These are phyloP conservation scores for Pseudevernia furfuracea DNA, from an alignment of 495 filamentous ascomycete genomes.

Conservation along the genomic window DNA sequence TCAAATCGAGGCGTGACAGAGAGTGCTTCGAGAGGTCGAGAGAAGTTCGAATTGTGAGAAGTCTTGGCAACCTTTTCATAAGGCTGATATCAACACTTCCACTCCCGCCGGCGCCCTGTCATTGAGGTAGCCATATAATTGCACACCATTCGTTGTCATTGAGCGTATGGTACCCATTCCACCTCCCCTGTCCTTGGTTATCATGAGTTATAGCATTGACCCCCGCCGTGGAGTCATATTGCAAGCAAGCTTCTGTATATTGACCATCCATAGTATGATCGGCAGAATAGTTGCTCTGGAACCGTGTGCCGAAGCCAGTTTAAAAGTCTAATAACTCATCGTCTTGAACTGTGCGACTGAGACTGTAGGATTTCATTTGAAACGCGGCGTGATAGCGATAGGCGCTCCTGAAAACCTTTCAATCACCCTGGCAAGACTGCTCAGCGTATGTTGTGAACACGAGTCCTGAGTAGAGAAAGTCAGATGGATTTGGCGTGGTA, in stretches of 20 bases:
- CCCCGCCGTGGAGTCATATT: neutral
- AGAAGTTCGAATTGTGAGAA: neutral
- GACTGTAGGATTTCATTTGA: neutral
- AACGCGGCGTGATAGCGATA: neutral
- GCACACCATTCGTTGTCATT: neutral
- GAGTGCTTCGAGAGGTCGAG: neutral
- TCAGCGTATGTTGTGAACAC: neutral
- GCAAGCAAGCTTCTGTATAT: neutral
- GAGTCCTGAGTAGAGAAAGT: neutral
- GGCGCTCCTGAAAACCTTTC: neutral
- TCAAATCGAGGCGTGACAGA: neutral
- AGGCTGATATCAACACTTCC: neutral
- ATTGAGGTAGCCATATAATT: neutral
- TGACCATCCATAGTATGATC: neutral
- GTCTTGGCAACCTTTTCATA: conserved; percentile 2
- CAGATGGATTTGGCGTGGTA: neutral
- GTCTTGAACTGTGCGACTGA: neutral
- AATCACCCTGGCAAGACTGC: too few species aligned
- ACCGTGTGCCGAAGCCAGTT: neutral
- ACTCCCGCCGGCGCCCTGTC: too few species aligned
- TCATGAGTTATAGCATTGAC: neutral
- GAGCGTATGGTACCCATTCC: neutral
- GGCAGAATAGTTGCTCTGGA: neutral
- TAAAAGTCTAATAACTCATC: neutral
- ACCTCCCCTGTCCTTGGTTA: neutral